A percentile compares a stretch with the other conserved stretches of the same genome.
Conservation (phyloP, 371 early-diverging fungal genomes). For the Zychaea mexicana region DNA sequence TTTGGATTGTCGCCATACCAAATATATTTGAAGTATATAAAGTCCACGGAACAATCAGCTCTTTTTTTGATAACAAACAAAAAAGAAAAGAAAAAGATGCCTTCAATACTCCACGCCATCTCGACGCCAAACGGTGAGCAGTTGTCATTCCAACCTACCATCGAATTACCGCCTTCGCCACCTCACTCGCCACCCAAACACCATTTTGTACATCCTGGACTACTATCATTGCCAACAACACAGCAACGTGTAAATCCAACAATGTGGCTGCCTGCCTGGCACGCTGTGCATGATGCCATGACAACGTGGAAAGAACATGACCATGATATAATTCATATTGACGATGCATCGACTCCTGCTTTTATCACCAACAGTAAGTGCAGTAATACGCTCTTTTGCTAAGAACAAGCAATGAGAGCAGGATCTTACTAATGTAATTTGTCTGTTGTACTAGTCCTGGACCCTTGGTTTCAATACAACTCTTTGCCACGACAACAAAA, state of each 20-base stretch:
- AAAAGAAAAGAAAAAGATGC: neutral
- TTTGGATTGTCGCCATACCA: too few relatives aligned
- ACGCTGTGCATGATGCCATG: conserved; percentile 1
- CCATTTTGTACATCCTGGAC: neutral
- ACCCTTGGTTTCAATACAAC: conserved; percentile 6
- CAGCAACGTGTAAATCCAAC: neutral
- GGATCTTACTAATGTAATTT: too few relatives aligned
- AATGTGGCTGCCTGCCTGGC: conserved; percentile 10
- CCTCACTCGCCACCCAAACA: conserved; percentile 13
- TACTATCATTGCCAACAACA: conserved; percentile 1
- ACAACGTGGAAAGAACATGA: neutral
- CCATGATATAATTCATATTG: neutral
- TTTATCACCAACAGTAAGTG: conserved; percentile 2
- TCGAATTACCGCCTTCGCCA: conserved; percentile 15
- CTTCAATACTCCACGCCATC: neutral
- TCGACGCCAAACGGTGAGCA: neutral
- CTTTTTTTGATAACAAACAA: too few relatives aligned
- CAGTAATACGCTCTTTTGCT: neutral
- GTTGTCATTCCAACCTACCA: neutral
- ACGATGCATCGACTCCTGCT: neutral
- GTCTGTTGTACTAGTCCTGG: conserved; percentile 2
- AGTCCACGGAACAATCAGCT: too few relatives aligned
- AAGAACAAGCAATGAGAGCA: too few relatives aligned
- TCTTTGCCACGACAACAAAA: neutral
- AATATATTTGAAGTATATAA: too few relatives aligned